Evolutionary conservation across 305 asterid genomes (phyloP).

Genomic region (Striga hermonthica): DNA sequence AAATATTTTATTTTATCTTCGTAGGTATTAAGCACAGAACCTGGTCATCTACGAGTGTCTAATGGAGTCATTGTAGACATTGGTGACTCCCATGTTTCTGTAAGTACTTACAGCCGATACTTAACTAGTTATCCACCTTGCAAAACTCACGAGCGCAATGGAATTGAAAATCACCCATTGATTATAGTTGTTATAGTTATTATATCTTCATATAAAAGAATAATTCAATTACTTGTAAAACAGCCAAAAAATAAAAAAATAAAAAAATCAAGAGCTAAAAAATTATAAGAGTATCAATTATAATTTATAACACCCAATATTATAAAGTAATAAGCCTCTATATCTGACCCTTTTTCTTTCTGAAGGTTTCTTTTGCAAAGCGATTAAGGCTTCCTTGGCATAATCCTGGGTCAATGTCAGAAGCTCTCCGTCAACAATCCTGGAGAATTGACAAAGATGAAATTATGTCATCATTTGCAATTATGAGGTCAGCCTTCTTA

Average conservation of each 20-base stretch:
- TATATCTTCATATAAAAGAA: too few species aligned
- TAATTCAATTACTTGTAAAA: neutral
- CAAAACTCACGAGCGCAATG: neutral
- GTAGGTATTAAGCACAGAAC: constrained; percentile 86
- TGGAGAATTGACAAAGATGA: constrained; percentile 98
- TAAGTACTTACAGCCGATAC: constrained; percentile 46
- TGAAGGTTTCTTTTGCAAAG: constrained; percentile 78
- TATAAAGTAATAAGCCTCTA: constrained; percentile 14
- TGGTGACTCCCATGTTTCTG: constrained; percentile 67
- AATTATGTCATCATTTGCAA: constrained; percentile 66
- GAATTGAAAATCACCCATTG: too few species aligned
- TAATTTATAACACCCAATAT: constrained; percentile 14
- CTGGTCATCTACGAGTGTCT: constrained; percentile 64
- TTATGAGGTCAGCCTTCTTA: constrained; percentile 66
- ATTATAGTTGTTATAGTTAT: too few species aligned
- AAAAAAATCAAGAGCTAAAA: constrained; percentile 25
- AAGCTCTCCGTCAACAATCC: constrained; percentile 53
- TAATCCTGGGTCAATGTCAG: constrained; percentile 43
- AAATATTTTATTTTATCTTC: constrained; percentile 30
- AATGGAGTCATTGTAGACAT: constrained; percentile 70
- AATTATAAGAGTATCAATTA: constrained; percentile 8
- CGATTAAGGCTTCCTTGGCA: constrained; percentile 75
- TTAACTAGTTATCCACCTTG: constrained; percentile 25
- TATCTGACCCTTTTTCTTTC: constrained; percentile 26
- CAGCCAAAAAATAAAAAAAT: too few species aligned